A percentile compares a stretch with the other conserved stretches of the same genome.
These are phyloP conservation scores for Scytalidium lignicola DNA, from an alignment of 2,329 filamentous ascomycete genomes.

Conservation along the genomic window DNA sequence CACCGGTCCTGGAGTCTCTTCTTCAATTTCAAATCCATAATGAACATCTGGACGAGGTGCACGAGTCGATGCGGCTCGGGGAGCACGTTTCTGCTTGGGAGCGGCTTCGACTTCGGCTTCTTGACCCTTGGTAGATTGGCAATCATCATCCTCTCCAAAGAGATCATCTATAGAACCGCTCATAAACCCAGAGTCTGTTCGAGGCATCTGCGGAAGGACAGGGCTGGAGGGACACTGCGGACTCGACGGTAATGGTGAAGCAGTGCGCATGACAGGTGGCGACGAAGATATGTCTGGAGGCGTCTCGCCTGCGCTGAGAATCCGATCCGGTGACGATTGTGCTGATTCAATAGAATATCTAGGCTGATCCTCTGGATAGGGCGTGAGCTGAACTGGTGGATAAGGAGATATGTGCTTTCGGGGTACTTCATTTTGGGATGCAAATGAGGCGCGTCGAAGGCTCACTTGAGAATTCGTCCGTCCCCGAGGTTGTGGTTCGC, in stretches of 20 bases:
- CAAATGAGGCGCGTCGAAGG: slow-evolving; percentile 56
- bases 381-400: slow-evolving; percentile 28
- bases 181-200: slow-evolving; percentile 75
- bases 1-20: slow-evolving; percentile 32
- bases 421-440: slow-evolving; percentile 37
- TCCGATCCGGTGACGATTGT: slow-evolving; percentile 43
- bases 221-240: slow-evolving; percentile 66
- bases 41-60: slow-evolving; percentile 10
- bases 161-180: slow-evolving; percentile 60
- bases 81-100: slow-evolving; percentile 3
- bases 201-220: slow-evolving; percentile 50
- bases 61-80: slow-evolving; percentile 2
- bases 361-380: slow-evolving; percentile 26
- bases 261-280: slow-evolving; percentile 69
- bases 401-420: slow-evolving; percentile 35
- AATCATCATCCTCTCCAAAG: slow-evolving; percentile 54
- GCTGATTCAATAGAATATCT: slow-evolving; percentile 36
- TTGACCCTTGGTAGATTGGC: neutral
- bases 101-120: neutral
- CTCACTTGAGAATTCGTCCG: slow-evolving; percentile 36
- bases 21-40: slow-evolving; percentile 28
- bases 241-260: slow-evolving; percentile 66
- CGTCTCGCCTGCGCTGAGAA: slow-evolving; percentile 54
- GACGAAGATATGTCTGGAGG: slow-evolving; percentile 84
- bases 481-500: slow-evolving; percentile 27